Evolutionary conservation across 2,329 filamentous ascomycete species (phyloP), one percentile per base, ranked within the genome.

Genomic region (Kalmusia sp.): DNA sequence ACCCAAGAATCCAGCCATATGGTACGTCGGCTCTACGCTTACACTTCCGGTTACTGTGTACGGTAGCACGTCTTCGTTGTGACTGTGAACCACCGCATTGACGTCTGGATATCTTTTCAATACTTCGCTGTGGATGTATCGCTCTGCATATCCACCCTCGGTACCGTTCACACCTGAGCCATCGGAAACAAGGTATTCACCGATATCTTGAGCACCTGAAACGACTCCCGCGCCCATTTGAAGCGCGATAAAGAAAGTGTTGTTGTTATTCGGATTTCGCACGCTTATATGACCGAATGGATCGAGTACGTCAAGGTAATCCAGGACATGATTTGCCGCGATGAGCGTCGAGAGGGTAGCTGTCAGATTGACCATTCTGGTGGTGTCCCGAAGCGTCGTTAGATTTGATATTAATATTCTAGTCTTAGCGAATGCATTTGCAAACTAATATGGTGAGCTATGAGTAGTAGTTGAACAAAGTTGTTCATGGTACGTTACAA

Each of bases 231-330:
- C 73, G 37, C 57, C 62, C 17, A 61, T 46, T 11, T 68, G 65
- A 17, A 67, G 57, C 11, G 75, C 69, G 24, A 79, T 65, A 65
- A 76, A 78, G 64, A 77, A 78, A 0, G 70, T 76, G 2, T 70
- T 61, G 3, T 74, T 65, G 5, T 79, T 74, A 12, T 56, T 52
- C 0, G 80, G 79, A 51, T 82, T 76, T 3, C 81, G 74, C 28
- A 81, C 68, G 8, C 80, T 81, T n/a, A 84, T 65, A 51, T 84
- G 81, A 19, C 81, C 80, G 56, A 79, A 82, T 2, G 78, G 77
- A 52, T 83, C 81, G 27, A 84, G 68, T 7, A 83, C 76, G 37
- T 69, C 64, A 33, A 82, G 75, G 51, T 80, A 69, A 58, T 82
- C 78, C 0, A 84, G 74, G 38, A 83, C 81, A 57, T 82, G 80